These are phyloP conservation scores for Backusella tarrabulga DNA, from an alignment of 192 early-diverging fungal genomes.

Conservation along the genomic window DNA sequence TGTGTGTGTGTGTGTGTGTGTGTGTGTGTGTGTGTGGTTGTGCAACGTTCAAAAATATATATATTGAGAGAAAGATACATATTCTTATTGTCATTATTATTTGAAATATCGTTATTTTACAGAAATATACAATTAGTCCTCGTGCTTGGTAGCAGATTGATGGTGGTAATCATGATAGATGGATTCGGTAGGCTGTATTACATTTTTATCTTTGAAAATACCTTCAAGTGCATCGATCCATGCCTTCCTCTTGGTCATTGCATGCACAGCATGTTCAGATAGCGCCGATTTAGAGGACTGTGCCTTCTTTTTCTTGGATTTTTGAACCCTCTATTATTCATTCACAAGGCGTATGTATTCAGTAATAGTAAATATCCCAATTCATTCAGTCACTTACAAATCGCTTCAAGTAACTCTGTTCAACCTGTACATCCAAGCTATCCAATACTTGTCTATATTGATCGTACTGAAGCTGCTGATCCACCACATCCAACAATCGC, in stretches of 20 bases:
- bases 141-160: background rate
- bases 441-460: constrained; percentile 88
- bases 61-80: too few species aligned
- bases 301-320: constrained; percentile 66
- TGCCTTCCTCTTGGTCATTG: constrained; percentile 61
- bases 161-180: constrained; percentile 33
- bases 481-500: constrained; percentile 63
- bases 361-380: background rate
- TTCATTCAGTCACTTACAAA: constrained; percentile 60
- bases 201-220: constrained; percentile 42
- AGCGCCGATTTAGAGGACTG: constrained; percentile 47
- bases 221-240: constrained; percentile 63
- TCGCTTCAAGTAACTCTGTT: constrained; percentile 82
- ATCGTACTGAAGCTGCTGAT: constrained; percentile 76
- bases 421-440: constrained; percentile 86
- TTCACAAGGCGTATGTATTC: background rate
- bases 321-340: constrained; percentile 47
- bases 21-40: background rate
- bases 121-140: background rate
- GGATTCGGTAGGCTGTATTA: constrained; percentile 40
- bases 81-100: background rate
- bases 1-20: background rate
- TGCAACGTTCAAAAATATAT: background rate
- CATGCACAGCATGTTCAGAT: constrained; percentile 65
- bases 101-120: constrained; percentile 1